Evolutionary conservation across 768 basidiomycete genomes (phyloP).

Genomic region (Agaricus blazei): DNA sequence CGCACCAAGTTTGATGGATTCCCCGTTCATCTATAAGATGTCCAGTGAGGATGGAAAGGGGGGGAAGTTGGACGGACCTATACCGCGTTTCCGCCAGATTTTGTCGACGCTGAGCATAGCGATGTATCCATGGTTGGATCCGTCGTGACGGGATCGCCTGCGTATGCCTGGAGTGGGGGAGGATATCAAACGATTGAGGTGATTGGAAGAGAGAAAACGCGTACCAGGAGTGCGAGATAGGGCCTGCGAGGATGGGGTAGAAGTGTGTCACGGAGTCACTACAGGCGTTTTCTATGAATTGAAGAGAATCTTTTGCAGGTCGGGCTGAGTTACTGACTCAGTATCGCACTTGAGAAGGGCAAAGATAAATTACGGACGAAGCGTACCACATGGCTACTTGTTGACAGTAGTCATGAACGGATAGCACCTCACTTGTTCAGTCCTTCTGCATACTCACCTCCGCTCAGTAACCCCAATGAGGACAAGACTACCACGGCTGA

Average conservation of each 20-base stretch:
- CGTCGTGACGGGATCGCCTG: slow-evolving; percentile 39
- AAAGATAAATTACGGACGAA: too few species aligned
- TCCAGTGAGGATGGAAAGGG: slow-evolving; percentile 34
- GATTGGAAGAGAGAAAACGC: slow-evolving; percentile 11
- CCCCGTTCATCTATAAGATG: slow-evolving; percentile 35
- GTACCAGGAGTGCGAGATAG: slow-evolving; percentile 77
- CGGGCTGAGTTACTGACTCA: too few species aligned
- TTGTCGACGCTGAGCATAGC: slow-evolving; percentile 94
- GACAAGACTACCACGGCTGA: slow-evolving; percentile 71
- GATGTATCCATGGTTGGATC: slow-evolving; percentile 87
- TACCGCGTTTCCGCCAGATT: slow-evolving; percentile 83
- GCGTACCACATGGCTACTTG: too few species aligned
- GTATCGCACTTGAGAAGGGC: too few species aligned
- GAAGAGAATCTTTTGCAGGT: too few species aligned
- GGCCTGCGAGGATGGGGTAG: slow-evolving; percentile 53
- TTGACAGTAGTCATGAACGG: too few species aligned
- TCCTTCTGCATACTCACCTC: slow-evolving; percentile 84
- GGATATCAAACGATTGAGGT: neutral
- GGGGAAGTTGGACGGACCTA: slow-evolving; percentile 58
- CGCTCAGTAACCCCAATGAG: slow-evolving; percentile 82
- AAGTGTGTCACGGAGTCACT: slow-evolving; percentile 12
- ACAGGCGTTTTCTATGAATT: too few species aligned
- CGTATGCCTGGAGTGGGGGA: slow-evolving; percentile 46
- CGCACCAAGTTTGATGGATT: slow-evolving; percentile 41
- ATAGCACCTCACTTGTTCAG: slow-evolving; percentile 68